phyloP scores from a whole-genome alignment of 2,329 filamentous ascomycete species.

The Blastomyces gilchristii region DNA sequence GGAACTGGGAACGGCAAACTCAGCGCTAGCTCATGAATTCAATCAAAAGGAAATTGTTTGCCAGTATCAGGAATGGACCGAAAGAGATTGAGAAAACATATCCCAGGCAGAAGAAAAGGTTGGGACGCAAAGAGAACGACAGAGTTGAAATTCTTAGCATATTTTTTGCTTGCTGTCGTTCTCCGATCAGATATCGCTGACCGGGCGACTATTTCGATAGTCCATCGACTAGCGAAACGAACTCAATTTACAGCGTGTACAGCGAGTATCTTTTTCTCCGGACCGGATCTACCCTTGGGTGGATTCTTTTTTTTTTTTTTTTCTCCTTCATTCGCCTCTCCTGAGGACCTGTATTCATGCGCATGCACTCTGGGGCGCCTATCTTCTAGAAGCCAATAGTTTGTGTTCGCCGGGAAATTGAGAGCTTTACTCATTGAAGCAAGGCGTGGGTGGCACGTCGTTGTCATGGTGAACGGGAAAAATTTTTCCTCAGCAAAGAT shows the following conservation, averaged over 20 bases:
- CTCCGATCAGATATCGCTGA: not conserved
- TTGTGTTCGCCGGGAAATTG: not conserved
- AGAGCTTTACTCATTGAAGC: not conserved
- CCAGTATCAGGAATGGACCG: not conserved
- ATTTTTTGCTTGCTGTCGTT: not conserved
- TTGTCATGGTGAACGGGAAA: not conserved
- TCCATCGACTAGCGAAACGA: not conserved
- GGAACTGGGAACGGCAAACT: not conserved
- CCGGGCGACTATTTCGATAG: not conserved
- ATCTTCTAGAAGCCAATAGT: slow-evolving; percentile 2
- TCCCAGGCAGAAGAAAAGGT: not conserved
- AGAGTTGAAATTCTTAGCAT: not conserved
- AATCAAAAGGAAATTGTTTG: not conserved
- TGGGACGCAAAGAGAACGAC: not conserved
- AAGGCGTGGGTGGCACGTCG: not conserved
- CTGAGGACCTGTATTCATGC: not conserved
- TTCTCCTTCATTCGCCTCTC: not conserved
- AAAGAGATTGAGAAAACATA: not conserved
- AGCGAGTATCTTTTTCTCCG: not conserved
- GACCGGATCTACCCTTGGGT: not conserved
- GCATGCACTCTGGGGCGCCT: not conserved
- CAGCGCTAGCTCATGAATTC: not conserved
- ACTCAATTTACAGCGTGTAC: not conserved
- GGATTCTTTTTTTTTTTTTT: not conserved
- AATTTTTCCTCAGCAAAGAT: not conserved